Evolutionary conservation across 306 rosid species (phyloP).

Genomic region (Myrica gale): DNA sequence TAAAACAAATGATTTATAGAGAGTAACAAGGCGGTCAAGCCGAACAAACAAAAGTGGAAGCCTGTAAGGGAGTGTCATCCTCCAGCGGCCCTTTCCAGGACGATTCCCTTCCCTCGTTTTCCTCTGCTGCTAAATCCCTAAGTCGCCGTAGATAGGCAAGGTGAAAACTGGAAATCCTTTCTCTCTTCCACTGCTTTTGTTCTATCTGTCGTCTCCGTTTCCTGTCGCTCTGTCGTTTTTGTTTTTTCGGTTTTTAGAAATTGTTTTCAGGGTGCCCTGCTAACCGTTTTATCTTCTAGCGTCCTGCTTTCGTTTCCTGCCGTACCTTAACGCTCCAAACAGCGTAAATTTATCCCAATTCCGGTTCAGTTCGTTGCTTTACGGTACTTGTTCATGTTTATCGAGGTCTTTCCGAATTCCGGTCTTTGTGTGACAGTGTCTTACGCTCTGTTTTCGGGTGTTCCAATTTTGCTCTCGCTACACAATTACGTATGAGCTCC

Average conservation of each 20-base stretch:
- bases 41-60: too few species aligned
- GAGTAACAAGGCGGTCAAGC: too few species aligned
- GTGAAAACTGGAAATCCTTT: background rate
- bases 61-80: background rate
- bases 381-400: background rate
- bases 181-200: background rate
- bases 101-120: background rate
- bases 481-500: background rate
- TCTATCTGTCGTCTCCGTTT: background rate
- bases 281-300: background rate
- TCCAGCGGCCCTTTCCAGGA: background rate
- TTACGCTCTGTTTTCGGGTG: slow-evolving; percentile 18
- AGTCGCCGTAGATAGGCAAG: background rate
- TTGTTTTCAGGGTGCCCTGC: slow-evolving; percentile 2
- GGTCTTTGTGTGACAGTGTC: background rate
- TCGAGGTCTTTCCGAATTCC: background rate
- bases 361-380: background rate
- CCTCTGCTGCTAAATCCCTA: background rate
- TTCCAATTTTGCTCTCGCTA: background rate
- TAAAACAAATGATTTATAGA: too few species aligned
- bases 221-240: background rate
- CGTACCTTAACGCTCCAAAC: background rate
- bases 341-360: background rate
- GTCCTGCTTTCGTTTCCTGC: background rate
- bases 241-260: slow-evolving; percentile 5